Base-by-base conservation (phyloP, 495 filamentous ascomycete species). In the Delitschia confertaspora region DNA sequence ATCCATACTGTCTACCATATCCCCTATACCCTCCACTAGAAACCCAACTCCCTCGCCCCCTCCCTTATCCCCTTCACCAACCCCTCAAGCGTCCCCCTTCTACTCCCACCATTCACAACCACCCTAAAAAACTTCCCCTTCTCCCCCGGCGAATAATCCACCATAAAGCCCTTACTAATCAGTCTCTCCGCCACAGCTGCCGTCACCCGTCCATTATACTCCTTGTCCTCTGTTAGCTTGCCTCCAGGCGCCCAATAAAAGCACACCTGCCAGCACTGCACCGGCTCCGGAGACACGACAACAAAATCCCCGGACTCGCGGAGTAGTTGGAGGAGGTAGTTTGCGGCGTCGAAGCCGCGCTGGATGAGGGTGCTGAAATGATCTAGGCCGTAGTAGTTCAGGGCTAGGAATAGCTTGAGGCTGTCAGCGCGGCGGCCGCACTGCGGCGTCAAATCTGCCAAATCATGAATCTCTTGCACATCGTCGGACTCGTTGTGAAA, bases 391-490 rank as follows among this genome's bases (percentile, higher is more conserved):
- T 95, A 84, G 69, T 93, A 95, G 33, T 81, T 76, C 85, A 89
- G 95, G 22, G 75, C 69, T 6, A 98, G 70, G 33, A 84, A 85
- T 25, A 98, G 69, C 60, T 95, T 98, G 23, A 98, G 69, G 13
- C 71, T 74, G 61, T 95, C 91, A 33, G 80, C 88, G 20, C 83
- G 73, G 0, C 91, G 76, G 1, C 89, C 89, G 61, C 89, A 95
- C 61, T 95, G 89, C 30, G 93, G 79, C 6, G 86, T 95, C 53
- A 95, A 67, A 51, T 95, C 87, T 16, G 86, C 89, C n/a, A 98
- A 70, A 58, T 95, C 89, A 79, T 82, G 93, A 6, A 88, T 64
- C 47, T 87, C 83, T 17, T 56, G 57, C 10, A 30, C 35, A 16
- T 32, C 1, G 44, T 61, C 57, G 19, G 66, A 68, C 23, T 62